Evolutionary conservation across 257 asterid genomes (phyloP).

Genomic region (Penstemon barbatus): DNA sequence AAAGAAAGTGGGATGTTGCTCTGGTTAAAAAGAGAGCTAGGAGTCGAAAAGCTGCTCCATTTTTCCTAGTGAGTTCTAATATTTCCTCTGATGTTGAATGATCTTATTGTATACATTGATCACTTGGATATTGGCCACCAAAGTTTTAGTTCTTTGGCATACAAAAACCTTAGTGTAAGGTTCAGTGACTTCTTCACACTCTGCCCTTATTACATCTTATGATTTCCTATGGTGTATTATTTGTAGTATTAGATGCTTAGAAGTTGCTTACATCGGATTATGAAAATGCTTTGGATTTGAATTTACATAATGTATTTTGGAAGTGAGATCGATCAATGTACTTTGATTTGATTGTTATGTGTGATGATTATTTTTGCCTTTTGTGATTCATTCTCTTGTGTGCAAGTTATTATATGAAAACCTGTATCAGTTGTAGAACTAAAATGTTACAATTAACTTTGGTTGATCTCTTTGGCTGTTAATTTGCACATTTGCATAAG

Average conservation of each 20-base stretch:
- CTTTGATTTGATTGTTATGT: not conserved
- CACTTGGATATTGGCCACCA: constrained; percentile 11
- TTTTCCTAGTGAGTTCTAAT: constrained; percentile 1
- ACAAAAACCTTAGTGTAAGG: constrained; percentile 10
- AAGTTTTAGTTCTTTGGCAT: constrained; percentile 19
- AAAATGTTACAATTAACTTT: no score
- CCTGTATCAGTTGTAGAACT: no score
- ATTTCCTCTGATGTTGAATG: constrained; percentile 16
- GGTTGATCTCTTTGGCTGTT: no score
- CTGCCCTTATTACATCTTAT: not conserved
- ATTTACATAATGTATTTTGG: not conserved
- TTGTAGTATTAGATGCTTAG: constrained; percentile 14
- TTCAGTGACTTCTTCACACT: not conserved
- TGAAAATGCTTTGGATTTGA: not conserved
- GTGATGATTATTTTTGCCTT: no score
- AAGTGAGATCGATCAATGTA: not conserved
- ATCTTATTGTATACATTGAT: constrained; percentile 27
- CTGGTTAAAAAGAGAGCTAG: constrained; percentile 34
- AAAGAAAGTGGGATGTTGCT: constrained; percentile 68
- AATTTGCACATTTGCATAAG: no score
- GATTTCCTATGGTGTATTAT: constrained; percentile 7
- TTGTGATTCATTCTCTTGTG: no score
- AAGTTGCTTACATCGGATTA: not conserved
- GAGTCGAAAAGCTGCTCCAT: not conserved
- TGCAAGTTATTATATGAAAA: no score